Conservation (phyloP, 2,329 filamentous ascomycete species). For the Aspergillus thermomutatus region DNA sequence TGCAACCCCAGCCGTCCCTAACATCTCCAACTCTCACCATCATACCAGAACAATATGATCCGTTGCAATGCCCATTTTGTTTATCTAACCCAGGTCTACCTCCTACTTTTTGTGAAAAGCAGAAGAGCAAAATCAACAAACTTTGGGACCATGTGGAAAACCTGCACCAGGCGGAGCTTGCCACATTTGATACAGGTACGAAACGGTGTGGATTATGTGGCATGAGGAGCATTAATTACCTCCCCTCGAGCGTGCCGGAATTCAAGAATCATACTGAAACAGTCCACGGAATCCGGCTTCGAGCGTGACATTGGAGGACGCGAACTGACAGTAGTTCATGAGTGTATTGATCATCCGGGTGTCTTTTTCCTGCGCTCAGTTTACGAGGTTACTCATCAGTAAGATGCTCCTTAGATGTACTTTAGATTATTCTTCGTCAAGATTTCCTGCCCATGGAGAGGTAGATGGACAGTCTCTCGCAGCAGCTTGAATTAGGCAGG, state of each 20-base stretch:
- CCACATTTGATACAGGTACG: constrained; percentile 9
- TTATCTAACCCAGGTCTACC: constrained; percentile 7
- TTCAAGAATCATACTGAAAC: constrained; percentile 10
- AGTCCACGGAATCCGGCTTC: constrained; percentile 9
- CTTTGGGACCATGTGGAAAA: constrained; percentile 18
- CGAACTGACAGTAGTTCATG: too few species aligned
- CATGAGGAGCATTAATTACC: constrained; percentile 4
- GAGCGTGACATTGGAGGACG: not conserved
- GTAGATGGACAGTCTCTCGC: too few species aligned
- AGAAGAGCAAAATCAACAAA: constrained; percentile 12
- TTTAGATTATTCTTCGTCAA: too few species aligned
- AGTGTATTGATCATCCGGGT: too few species aligned
- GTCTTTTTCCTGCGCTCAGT: too few species aligned
- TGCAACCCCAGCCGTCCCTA: not conserved
- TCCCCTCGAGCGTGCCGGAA: constrained; percentile 1
- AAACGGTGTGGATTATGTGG: constrained; percentile 4
- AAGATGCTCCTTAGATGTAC: too few species aligned
- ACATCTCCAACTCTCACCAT: too few species aligned
- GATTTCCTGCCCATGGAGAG: too few species aligned
- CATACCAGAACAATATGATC: constrained; percentile 6
- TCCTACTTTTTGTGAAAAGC: constrained; percentile 5
- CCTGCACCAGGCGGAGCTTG: constrained; percentile 9
- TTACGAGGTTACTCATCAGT: too few species aligned
- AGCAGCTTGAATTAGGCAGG: too few species aligned
- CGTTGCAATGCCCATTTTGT: constrained; percentile 15